Conservation (phyloP, 1,139 yeast genomes). For the Eremothecium gossypii region DNA sequence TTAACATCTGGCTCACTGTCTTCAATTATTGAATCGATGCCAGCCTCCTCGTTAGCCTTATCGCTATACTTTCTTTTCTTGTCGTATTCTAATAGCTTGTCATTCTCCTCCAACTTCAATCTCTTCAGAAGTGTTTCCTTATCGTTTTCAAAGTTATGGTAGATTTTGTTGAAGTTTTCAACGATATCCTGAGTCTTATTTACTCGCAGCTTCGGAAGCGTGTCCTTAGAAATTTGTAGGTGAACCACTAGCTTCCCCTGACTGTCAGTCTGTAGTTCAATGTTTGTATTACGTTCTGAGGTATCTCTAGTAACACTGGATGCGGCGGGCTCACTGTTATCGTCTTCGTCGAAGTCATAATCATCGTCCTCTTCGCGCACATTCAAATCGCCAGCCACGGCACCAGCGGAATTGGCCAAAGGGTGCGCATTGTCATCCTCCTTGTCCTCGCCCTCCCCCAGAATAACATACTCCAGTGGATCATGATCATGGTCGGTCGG, state of each 20-base stretch:
- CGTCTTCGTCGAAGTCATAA: constrained; percentile 7
- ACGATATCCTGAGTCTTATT: constrained; percentile 30
- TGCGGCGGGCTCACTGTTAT: constrained; percentile 4
- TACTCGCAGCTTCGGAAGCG: constrained; percentile 21
- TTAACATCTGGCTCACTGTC: constrained; percentile 4
- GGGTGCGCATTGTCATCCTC: constrained; percentile 22
- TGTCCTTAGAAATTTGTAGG: constrained; percentile 25
- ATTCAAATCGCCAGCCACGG: not conserved
- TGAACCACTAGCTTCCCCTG: constrained; percentile 25
- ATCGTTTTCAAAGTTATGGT: constrained; percentile 80
- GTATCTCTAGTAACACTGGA: not conserved
- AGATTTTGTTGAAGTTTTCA: constrained; percentile 48
- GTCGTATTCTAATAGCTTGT: constrained; percentile 49
- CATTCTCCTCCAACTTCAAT: constrained; percentile 71
- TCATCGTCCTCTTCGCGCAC: constrained; percentile 28
- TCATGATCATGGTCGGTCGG: constrained; percentile 19
- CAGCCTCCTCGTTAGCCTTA: constrained; percentile 4
- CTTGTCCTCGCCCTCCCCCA: constrained; percentile 20
- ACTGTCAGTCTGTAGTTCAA: constrained; percentile 8
- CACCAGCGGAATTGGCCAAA: not conserved
- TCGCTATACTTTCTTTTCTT: constrained; percentile 17
- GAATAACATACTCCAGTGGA: constrained; percentile 13
- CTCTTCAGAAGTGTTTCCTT: constrained; percentile 69
- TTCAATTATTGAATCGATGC: constrained; percentile 4
- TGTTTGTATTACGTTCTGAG: not conserved